Conservation (phyloP, 169 alveolate species). For the Plasmodium yoelii region DNA sequence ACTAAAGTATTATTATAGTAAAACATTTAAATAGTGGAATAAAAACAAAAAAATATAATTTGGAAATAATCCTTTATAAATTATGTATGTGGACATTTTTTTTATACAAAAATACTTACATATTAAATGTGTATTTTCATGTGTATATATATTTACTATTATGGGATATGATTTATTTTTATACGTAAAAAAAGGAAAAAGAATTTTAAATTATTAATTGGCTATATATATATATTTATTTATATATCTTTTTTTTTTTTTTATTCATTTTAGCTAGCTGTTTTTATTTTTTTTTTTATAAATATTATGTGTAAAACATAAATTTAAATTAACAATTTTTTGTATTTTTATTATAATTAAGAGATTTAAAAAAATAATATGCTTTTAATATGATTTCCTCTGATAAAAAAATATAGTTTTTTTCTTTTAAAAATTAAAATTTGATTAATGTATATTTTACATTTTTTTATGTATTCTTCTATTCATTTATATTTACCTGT, state of each 20-base stretch:
- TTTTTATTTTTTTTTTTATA: slow-evolving; percentile 18
- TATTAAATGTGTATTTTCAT: not conserved
- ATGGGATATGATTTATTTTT: not conserved
- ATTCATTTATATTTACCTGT: too few species aligned
- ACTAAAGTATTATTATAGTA: not conserved
- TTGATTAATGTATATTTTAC: not conserved
- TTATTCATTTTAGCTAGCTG: slow-evolving; percentile 2
- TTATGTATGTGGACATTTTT: not conserved
- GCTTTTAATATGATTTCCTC: slow-evolving; percentile 10
- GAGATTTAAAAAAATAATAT: not conserved
- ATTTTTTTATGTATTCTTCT: too few species aligned
- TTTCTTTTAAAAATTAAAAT: not conserved
- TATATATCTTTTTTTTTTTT: not conserved
- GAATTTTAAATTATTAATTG: slow-evolving; percentile 30
- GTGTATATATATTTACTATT: not conserved
- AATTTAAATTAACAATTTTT: slow-evolving; percentile 28
- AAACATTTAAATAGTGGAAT: not conserved
- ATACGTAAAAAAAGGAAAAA: slow-evolving; percentile 4
- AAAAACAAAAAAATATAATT: not conserved
- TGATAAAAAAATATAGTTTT: not conserved
- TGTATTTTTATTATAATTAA: slow-evolving; percentile 7
- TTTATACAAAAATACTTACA: not conserved
- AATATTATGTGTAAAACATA: slow-evolving; percentile 26
- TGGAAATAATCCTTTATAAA: not conserved
- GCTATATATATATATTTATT: slow-evolving; percentile 5